These are phyloP conservation scores for Plenodomus lindquistii DNA, from an alignment of 2,329 filamentous ascomycete genomes.

Conservation along the genomic window DNA sequence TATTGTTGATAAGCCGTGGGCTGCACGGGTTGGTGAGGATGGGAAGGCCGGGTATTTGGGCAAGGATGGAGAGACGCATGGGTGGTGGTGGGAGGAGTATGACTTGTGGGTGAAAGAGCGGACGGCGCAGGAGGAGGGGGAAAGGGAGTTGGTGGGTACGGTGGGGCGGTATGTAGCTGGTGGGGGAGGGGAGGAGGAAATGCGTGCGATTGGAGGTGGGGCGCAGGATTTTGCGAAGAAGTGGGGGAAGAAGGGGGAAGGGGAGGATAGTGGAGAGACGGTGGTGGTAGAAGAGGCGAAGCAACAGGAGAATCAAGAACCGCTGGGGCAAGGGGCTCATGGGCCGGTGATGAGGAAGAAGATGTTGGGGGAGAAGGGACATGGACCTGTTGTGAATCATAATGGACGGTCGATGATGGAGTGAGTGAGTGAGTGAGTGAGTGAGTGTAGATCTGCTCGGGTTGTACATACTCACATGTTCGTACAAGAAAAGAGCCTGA, in stretches of 20 bases:
- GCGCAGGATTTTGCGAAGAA: constrained; percentile 40
- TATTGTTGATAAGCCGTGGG: constrained; percentile 62
- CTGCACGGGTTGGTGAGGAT: constrained; percentile 46
- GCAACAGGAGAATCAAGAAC: constrained; percentile 5
- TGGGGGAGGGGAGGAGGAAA: constrained; percentile 25
- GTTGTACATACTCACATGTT: too few species aligned
- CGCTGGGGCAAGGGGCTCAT: constrained; percentile 7
- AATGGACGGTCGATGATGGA: constrained; percentile 27
- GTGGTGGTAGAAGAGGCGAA: too few species aligned
- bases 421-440: background rate
- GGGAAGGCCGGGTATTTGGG: constrained; percentile 54
- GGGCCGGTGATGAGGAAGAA: constrained; percentile 21
- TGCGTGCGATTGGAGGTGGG: constrained; percentile 36
- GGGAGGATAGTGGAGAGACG: background rate
- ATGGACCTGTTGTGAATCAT: constrained; percentile 35
- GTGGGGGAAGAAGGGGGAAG: constrained; percentile 10
- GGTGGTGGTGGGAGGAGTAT: constrained; percentile 58
- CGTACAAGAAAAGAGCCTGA: too few species aligned
- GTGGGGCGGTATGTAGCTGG: constrained; percentile 31
- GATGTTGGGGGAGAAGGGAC: constrained; percentile 31
- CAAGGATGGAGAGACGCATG: constrained; percentile 56
- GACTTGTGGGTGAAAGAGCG: constrained; percentile 46
- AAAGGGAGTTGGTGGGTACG: constrained; percentile 19
- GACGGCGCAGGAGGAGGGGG: constrained; percentile 14
- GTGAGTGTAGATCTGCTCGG: too few species aligned